These are phyloP conservation scores for Coemansia sp. DNA, from an alignment of 192 early-diverging fungal species.

Conservation along the genomic window DNA sequence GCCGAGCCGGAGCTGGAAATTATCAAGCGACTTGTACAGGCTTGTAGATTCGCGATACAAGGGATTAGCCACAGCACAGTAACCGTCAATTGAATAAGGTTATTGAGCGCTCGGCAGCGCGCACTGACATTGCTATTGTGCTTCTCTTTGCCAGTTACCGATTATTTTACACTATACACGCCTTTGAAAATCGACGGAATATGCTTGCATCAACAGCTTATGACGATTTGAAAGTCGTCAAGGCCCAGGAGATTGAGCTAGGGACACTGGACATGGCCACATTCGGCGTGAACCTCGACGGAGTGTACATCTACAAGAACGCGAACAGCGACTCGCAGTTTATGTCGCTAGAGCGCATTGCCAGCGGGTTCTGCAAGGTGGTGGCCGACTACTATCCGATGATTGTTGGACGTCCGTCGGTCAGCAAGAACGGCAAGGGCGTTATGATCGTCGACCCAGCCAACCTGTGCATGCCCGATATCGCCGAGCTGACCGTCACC, in stretches of 20 bases:
- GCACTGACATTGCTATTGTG: no score
- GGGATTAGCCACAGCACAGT: neutral
- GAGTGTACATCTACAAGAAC: constrained; percentile 34
- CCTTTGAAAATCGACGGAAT: neutral
- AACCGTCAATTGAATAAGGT: neutral
- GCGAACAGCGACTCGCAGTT: constrained; percentile 2
- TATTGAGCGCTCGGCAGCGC: no score
- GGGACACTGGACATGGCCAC: constrained; percentile 32
- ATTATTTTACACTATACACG: neutral
- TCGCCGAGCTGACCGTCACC: constrained; percentile 24
- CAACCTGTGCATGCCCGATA: constrained; percentile 33
- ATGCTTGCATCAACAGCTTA: neutral
- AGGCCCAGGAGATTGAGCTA: constrained; percentile 35
- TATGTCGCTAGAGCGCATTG: constrained; percentile 28
- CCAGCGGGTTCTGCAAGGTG: constrained; percentile 22
- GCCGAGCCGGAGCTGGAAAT: neutral
- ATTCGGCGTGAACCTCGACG: constrained; percentile 21
- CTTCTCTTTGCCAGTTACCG: no score
- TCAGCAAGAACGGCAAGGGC: constrained; percentile 22
- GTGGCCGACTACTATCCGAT: constrained; percentile 45
- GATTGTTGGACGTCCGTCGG: constrained; percentile 23
- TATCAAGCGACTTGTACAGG: no score
- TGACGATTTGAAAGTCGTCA: constrained; percentile 1
- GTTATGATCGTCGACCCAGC: constrained; percentile 23
- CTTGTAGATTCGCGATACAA: no score